phyloP scores from a whole-genome alignment of 306 rosid species.

The Prunus kanzakura region DNA sequence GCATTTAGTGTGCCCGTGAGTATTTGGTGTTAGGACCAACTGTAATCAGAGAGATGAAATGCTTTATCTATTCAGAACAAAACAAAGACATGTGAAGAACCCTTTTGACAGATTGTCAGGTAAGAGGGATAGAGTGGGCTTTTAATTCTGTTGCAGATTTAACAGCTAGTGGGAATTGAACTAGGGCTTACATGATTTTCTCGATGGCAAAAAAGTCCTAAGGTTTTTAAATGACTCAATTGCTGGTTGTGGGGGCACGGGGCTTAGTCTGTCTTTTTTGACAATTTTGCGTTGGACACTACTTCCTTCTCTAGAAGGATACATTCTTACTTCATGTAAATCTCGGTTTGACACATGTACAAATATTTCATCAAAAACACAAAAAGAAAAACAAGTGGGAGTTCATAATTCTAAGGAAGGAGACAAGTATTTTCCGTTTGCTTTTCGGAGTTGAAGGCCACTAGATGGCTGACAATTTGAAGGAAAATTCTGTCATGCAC shows the following conservation, averaged over 20 bases:
- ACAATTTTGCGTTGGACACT: too few species aligned
- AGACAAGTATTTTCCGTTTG: too few species aligned
- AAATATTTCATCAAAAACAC: too few species aligned
- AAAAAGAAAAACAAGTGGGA: too few species aligned
- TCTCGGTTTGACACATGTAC: too few species aligned
- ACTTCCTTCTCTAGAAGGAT: too few species aligned
- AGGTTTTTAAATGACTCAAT: too few species aligned
- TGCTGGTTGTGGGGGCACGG: too few species aligned
- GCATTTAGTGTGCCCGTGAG: slow-evolving; percentile 66
- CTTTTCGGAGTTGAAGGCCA: not conserved
- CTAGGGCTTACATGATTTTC: not conserved
- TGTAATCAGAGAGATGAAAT: slow-evolving; percentile 37
- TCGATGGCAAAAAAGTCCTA: too few species aligned
- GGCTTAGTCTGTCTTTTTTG: too few species aligned
- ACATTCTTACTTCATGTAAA: too few species aligned
- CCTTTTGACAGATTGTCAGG: slow-evolving; percentile 37
- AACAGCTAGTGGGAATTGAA: slow-evolving; percentile 16
- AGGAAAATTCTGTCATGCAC: not conserved
- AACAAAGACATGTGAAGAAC: slow-evolving; percentile 74
- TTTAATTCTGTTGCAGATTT: slow-evolving; percentile 16
- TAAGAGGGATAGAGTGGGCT: not conserved
- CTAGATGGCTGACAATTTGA: slow-evolving; percentile 5
- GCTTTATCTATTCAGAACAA: slow-evolving; percentile 48
- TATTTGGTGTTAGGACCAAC: slow-evolving; percentile 54
- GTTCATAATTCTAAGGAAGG: too few species aligned